These are phyloP conservation scores for Neocallimastix lanati DNA, from an alignment of 192 early-diverging fungal species.

Conservation along the genomic window DNA sequence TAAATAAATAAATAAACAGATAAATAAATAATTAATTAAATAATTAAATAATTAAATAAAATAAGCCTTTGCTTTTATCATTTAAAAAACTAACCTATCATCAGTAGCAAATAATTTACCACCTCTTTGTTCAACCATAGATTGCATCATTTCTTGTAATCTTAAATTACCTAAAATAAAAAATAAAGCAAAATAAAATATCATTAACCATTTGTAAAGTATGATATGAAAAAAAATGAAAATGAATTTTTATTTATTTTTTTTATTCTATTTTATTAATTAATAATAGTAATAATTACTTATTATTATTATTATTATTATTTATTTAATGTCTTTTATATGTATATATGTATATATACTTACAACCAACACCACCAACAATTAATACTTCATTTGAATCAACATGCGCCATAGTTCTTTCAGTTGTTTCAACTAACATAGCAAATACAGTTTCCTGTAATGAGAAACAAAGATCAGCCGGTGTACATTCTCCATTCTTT, in stretches of 20 bases:
- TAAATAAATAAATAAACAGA: too few relatives aligned
- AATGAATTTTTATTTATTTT: too few relatives aligned
- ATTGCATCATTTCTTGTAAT: constrained; percentile 93
- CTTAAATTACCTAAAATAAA: constrained; percentile 77
- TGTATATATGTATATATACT: constrained; percentile 4
- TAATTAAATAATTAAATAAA: too few relatives aligned
- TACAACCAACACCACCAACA: constrained; percentile 91
- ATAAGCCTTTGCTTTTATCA: too few relatives aligned
- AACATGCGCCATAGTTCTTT: constrained; percentile 96
- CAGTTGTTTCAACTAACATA: constrained; percentile 98
- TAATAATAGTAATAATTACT: too few relatives aligned
- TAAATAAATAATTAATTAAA: too few relatives aligned
- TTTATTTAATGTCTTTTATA: background rate
- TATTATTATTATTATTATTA: background rate
- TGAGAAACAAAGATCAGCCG: constrained; percentile 90
- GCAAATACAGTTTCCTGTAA: constrained; percentile 96
- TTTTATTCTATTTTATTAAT: too few relatives aligned
- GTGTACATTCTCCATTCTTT: constrained; percentile 24
- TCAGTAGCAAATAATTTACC: constrained; percentile 89
- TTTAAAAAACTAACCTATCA: constrained; percentile 47
- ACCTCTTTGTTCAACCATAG: constrained; percentile 75
- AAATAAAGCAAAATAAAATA: too few relatives aligned
- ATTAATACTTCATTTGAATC: constrained; percentile 75
- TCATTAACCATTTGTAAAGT: too few relatives aligned
- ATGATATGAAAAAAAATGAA: too few relatives aligned